phyloP scores from a whole-genome alignment of 257 asterid genomes.

The Ophiorrhiza pumila region DNA sequence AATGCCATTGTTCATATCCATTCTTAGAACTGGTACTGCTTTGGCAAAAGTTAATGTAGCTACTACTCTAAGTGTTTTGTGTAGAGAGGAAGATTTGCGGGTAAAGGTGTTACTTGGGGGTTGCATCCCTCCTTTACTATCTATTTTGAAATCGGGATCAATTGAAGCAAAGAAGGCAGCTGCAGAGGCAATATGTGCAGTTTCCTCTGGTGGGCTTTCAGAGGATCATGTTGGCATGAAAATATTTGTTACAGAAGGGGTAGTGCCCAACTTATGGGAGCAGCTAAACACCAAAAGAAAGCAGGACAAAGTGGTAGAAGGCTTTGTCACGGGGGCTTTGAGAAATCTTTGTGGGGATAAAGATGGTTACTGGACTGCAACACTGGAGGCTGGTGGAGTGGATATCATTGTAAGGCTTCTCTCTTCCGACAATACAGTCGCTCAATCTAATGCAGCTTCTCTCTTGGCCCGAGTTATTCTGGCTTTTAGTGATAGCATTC shows the following conservation, averaged over 20 bases:
- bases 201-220: slow-evolving; percentile 67
- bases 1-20: slow-evolving; percentile 77
- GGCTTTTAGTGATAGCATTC: slow-evolving; percentile 59
- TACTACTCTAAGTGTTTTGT: slow-evolving; percentile 56
- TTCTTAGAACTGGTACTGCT: slow-evolving; percentile 69
- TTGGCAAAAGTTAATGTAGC: slow-evolving; percentile 72
- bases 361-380: slow-evolving; percentile 73
- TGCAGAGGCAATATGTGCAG: slow-evolving; percentile 73
- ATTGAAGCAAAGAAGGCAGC: slow-evolving; percentile 79
- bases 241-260: slow-evolving; percentile 80
- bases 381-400: slow-evolving; percentile 84
- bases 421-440: slow-evolving; percentile 51
- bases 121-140: slow-evolving; percentile 77
- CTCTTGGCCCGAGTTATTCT: slow-evolving; percentile 66
- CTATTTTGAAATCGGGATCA: slow-evolving; percentile 65
- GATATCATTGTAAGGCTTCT: slow-evolving; percentile 69
- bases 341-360: slow-evolving; percentile 86
- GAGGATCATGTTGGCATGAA: slow-evolving; percentile 80
- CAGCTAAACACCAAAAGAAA: slow-evolving; percentile 48
- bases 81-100: slow-evolving; percentile 74
- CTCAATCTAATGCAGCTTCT: slow-evolving; percentile 88
- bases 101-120: slow-evolving; percentile 88
- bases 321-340: slow-evolving; percentile 69
- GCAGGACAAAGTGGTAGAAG: slow-evolving; percentile 76
- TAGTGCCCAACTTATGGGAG: slow-evolving; percentile 78